Evolutionary conservation across 225 moss, liverwort and hornwort species (phyloP), one percentile per base, ranked within the genome.

Genomic region (Lunularia cruciata): DNA sequence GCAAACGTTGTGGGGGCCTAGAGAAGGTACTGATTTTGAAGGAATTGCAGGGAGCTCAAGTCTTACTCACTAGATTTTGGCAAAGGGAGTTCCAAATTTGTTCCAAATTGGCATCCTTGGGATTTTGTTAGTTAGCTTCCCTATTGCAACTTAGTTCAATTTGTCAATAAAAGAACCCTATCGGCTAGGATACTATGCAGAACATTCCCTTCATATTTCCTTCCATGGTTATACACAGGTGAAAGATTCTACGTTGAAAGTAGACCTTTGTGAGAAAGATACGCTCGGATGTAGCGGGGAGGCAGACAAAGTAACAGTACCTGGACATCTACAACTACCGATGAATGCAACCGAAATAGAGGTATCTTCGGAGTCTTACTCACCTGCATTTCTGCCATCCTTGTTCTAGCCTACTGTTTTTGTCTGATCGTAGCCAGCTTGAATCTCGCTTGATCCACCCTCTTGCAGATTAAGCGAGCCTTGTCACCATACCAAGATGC

Each of bases 331-430:
- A 47, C 84, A 81, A 64, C 72, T 96, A 27, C 86, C 89, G 1
- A 43, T 73, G 49, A 85, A 89, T 20, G 87, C 86, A 75, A 90
- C 90, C 60, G 92, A 90, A 42, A 70, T 82, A 14, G 79, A 92
- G 90, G 93, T 90, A 60, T 28, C 27, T 60, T 38, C 2, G 3
- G 12, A 6, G 3, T 27, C 7, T 13, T 12, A 13, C 3, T 19
- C 46, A 1, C 16, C 45, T 30, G 11, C 39, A n/a, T n/a, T n/a
- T n/a, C n/a, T n/a, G n/a, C n/a, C n/a, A n/a, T n/a, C n/a, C n/a
- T n/a, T n/a, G n/a, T n/a, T n/a, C n/a, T n/a, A n/a, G n/a, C n/a
- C n/a, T n/a, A n/a, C n/a, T n/a, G n/a, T n/a, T n/a, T n/a, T n/a
- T n/a, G n/a, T n/a, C n/a, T n/a, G n/a, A n/a, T n/a, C n/a, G n/a